Evolutionary conservation across 306 rosid genomes (phyloP).

Genomic region (Corylus avellana): DNA sequence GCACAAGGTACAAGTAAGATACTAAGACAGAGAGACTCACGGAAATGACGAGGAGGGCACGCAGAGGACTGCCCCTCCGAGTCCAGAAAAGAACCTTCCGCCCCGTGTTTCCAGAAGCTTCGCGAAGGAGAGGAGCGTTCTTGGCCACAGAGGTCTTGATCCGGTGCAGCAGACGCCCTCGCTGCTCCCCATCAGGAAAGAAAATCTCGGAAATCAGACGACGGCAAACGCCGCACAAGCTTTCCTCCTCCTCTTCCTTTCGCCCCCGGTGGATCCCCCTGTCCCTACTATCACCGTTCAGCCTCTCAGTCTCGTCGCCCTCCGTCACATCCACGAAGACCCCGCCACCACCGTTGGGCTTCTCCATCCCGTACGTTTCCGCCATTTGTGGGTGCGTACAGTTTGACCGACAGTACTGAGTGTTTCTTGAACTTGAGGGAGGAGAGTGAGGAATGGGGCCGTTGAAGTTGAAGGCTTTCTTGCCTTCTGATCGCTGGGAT

Average conservation of each 20-base stretch:
- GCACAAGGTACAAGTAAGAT: neutral
- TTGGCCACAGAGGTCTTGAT: conserved; percentile 56
- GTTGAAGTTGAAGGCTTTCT: too few species aligned
- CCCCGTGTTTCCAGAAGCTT: conserved; percentile 66
- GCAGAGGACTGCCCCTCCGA: conserved; percentile 73
- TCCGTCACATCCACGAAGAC: conserved; percentile 22
- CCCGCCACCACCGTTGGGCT: conserved; percentile 21
- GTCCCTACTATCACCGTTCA: neutral
- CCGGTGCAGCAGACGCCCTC: conserved; percentile 45
- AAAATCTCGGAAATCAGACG: conserved; percentile 52
- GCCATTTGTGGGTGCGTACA: conserved; percentile 38
- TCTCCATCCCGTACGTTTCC: conserved; percentile 31
- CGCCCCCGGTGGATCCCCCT: neutral
- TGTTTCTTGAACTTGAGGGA: neutral
- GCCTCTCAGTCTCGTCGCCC: neutral
- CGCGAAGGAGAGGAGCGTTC: conserved; percentile 60
- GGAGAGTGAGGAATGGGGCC: too few species aligned
- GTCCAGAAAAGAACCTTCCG: conserved; percentile 62
- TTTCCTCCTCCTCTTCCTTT: conserved; percentile 17
- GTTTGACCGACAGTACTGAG: neutral
- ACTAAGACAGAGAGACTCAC: conserved; percentile 44
- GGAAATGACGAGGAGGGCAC: conserved; percentile 78
- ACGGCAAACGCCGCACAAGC: conserved; percentile 47
- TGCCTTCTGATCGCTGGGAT: too few species aligned
- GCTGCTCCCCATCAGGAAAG: conserved; percentile 39